phyloP scores from a whole-genome alignment of 2,329 filamentous ascomycete species.

The Cercospora sp. region DNA sequence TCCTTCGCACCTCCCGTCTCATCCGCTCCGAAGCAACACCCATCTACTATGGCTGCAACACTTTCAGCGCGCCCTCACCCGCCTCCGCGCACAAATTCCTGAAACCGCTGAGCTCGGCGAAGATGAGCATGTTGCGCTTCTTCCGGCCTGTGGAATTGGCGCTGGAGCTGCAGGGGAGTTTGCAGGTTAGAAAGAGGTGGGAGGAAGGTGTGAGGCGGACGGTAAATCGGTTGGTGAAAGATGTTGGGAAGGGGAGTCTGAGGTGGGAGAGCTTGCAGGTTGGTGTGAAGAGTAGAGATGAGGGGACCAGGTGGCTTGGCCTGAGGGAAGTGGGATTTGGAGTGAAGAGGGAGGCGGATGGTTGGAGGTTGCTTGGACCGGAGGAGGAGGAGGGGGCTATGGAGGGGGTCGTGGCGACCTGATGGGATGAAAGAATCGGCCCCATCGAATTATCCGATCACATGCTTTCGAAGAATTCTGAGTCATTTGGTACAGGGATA shows the following conservation, averaged over 20 bases:
- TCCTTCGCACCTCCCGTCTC: slow-evolving; percentile 16
- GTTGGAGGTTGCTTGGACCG: neutral
- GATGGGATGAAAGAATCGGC: neutral
- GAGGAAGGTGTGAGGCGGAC: slow-evolving; percentile 14
- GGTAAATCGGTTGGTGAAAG: slow-evolving; percentile 19
- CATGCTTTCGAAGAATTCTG: neutral
- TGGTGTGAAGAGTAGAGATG: slow-evolving; percentile 7
- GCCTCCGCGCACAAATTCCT: slow-evolving; percentile 24
- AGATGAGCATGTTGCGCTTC: slow-evolving; percentile 16
- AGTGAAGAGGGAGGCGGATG: neutral
- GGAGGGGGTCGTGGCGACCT: neutral
- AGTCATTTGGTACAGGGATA: neutral
- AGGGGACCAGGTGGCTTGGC: slow-evolving; percentile 11
- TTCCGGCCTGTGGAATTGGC: slow-evolving; percentile 23
- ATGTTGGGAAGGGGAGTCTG: slow-evolving; percentile 20
- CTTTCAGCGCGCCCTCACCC: slow-evolving; percentile 23
- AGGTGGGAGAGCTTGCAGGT: slow-evolving; percentile 21
- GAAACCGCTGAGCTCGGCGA: slow-evolving; percentile 11
- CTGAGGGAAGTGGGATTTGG: slow-evolving; percentile 12
- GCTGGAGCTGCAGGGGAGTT: slow-evolving; percentile 13
- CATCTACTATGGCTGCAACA: slow-evolving; percentile 29
- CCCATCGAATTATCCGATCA: no score
- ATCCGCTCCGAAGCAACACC: slow-evolving; percentile 26
- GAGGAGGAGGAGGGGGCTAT: neutral
- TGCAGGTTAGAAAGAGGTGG: slow-evolving; percentile 17